phyloP scores from a whole-genome alignment of 2,329 filamentous ascomycete genomes.

The Sporothrix variecibatus region DNA sequence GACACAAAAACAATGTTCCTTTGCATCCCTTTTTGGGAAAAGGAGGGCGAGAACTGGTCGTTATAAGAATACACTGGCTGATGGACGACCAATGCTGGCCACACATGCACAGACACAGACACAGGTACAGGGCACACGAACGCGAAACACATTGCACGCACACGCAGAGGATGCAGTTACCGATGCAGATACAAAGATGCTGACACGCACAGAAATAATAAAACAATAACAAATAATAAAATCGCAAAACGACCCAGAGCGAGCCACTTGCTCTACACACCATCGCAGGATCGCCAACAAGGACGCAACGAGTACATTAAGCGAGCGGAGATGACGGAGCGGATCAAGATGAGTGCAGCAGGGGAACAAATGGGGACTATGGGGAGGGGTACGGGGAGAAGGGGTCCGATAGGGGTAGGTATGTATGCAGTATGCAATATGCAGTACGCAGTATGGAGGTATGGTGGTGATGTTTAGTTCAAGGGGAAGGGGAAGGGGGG shows the following conservation, averaged over 20 bases:
- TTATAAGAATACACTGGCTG: neutral
- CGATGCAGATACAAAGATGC: neutral
- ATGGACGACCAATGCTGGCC: neutral
- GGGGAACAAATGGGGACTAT: neutral
- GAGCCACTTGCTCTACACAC: constrained; percentile 6
- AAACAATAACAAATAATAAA: neutral
- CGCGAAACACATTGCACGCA: neutral
- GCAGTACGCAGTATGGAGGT: neutral
- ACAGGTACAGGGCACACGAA: constrained; percentile 12
- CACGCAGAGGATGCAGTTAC: neutral
- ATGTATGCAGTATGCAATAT: neutral
- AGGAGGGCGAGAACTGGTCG: neutral
- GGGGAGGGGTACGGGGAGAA: constrained; percentile 2
- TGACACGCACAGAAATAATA: neutral
- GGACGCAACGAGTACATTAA: neutral
- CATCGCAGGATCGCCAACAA: constrained; percentile 13
- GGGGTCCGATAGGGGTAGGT: neutral
- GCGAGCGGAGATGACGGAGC: constrained; percentile 12
- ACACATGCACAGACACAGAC: neutral
- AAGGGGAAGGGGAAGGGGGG: neutral
- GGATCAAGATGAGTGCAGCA: neutral
- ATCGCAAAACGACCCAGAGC: neutral
- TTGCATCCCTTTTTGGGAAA: neutral
- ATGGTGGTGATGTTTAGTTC: neutral
- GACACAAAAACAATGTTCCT: neutral